Evolutionary conservation across 208 protist species (phyloP).

Genomic region (Vickermania spadyakhi): DNA sequence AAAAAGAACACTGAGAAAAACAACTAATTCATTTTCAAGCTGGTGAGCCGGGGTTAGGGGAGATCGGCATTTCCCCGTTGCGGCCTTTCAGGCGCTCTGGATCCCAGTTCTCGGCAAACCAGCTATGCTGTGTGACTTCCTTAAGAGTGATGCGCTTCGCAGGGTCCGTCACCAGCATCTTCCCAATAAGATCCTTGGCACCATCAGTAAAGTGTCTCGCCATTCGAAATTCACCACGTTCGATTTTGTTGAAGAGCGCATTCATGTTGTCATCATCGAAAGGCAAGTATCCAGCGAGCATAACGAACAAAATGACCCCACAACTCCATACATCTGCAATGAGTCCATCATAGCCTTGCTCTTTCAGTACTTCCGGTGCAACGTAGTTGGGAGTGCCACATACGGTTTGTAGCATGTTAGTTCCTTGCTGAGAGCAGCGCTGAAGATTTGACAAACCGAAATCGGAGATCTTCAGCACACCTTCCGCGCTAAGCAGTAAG

Average conservation of each 20-base stretch:
- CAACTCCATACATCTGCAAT: conserved; percentile 94
- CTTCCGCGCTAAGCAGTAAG: conserved; percentile 67
- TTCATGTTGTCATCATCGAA: conserved; percentile 90
- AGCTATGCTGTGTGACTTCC: conserved; percentile 77
- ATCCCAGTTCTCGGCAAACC: conserved; percentile 78
- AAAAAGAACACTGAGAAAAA: too few species aligned
- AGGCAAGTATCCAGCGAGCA: conserved; percentile 87
- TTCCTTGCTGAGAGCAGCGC: conserved; percentile 22
- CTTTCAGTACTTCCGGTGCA: conserved; percentile 89
- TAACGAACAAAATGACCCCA: conserved; percentile 93
- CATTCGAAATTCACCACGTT: conserved; percentile 80
- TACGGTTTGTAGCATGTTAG: conserved; percentile 74
- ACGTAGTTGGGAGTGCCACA: conserved; percentile 89
- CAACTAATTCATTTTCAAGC: too few species aligned
- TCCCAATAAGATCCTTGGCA: conserved; percentile 52
- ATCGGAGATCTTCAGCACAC: conserved; percentile 84
- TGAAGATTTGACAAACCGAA: conserved; percentile 88
- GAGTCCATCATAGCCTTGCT: conserved; percentile 84
- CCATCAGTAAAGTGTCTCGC: conserved; percentile 55
- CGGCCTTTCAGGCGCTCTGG: conserved; percentile 18
- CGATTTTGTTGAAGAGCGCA: conserved; percentile 88
- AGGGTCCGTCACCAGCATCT: conserved; percentile 81
- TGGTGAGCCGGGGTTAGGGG: background rate
- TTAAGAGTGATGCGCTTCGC: conserved; percentile 70
- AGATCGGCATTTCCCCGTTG: background rate